Conservation (phyloP, 495 filamentous ascomycete species). For the Neurospora sp. region DNA sequence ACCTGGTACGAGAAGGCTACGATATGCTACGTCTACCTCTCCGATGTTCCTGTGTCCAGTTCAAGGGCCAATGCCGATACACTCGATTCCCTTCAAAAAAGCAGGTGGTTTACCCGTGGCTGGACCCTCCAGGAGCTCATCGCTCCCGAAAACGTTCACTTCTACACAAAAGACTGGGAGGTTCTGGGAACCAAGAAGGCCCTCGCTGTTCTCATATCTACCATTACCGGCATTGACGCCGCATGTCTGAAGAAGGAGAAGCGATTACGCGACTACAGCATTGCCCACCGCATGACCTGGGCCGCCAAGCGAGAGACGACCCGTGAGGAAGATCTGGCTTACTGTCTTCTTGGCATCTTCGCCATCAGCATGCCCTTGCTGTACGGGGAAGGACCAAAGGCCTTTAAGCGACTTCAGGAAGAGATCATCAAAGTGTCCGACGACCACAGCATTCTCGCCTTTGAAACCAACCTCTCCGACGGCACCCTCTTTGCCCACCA, state of each 20-base stretch:
- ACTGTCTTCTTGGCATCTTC: slow-evolving; percentile 36
- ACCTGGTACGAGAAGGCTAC: slow-evolving; percentile 26
- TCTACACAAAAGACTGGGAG: slow-evolving; percentile 24
- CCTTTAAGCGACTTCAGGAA: slow-evolving; percentile 17
- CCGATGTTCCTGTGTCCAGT: slow-evolving; percentile 16
- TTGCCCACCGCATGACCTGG: slow-evolving; percentile 33
- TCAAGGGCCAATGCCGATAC: not conserved
- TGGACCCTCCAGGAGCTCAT: slow-evolving; percentile 36
- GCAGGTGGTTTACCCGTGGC: slow-evolving; percentile 30
- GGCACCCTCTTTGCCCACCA: slow-evolving; percentile 15
- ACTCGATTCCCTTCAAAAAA: not conserved
- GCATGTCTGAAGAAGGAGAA: slow-evolving; percentile 8
- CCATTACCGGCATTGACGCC: slow-evolving; percentile 21
- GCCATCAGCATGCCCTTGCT: slow-evolving; percentile 34
- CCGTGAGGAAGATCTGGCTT: slow-evolving; percentile 29
- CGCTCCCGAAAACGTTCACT: slow-evolving; percentile 18
- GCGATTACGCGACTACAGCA: slow-evolving; percentile 8
- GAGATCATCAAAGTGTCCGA: slow-evolving; percentile 16
- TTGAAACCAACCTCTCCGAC: slow-evolving; percentile 7
- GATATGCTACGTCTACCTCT: slow-evolving; percentile 32
- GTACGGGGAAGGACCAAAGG: slow-evolving; percentile 31
- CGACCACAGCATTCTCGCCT: slow-evolving; percentile 19
- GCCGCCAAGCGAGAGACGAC: slow-evolving; percentile 22
- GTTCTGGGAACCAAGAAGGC: slow-evolving; percentile 18
- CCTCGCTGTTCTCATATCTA: slow-evolving; percentile 14